These are phyloP conservation scores for Talaromyces marneffei DNA, from an alignment of 2,329 filamentous ascomycete species.

Conservation along the genomic window DNA sequence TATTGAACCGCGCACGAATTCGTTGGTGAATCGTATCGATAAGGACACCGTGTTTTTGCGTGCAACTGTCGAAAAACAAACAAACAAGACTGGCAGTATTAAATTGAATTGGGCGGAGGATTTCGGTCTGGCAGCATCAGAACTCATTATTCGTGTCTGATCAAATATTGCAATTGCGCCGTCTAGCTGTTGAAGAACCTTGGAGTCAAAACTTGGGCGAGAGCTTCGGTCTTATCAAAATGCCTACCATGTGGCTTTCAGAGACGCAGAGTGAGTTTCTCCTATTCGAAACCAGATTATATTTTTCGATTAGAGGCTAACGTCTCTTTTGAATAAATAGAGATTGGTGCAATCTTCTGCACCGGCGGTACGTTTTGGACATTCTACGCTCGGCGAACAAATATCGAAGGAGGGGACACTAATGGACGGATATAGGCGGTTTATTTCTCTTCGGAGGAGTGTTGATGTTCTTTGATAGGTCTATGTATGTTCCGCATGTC, in stretches of 20 bases:
- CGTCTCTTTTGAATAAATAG: constrained; percentile 45
- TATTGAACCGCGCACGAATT: neutral
- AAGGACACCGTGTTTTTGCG: neutral
- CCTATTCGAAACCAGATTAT: neutral
- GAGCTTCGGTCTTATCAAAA: constrained; percentile 34
- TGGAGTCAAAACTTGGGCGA: neutral
- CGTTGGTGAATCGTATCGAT: neutral
- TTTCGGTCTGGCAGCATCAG: neutral
- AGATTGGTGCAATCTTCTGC: constrained; percentile 96
- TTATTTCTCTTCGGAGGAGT: constrained; percentile 94
- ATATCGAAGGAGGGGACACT: neutral
- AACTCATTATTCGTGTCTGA: neutral
- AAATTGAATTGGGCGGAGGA: neutral
- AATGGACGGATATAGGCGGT: constrained; percentile 56
- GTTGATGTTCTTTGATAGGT: constrained; percentile 94
- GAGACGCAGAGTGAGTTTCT: constrained; percentile 78
- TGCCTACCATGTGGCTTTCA: constrained; percentile 93
- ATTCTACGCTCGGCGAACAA: neutral
- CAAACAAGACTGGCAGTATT: neutral
- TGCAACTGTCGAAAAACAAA: neutral
- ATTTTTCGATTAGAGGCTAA: neutral
- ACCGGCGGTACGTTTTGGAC: constrained; percentile 70
- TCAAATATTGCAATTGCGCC: neutral
- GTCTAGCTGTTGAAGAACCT: neutral
- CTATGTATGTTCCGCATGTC: constrained; percentile 60